Evolutionary conservation across 2,329 filamentous ascomycete species (phyloP), one percentile per base, ranked within the genome.

Genomic region (Microdochium trichocladiopsis): DNA sequence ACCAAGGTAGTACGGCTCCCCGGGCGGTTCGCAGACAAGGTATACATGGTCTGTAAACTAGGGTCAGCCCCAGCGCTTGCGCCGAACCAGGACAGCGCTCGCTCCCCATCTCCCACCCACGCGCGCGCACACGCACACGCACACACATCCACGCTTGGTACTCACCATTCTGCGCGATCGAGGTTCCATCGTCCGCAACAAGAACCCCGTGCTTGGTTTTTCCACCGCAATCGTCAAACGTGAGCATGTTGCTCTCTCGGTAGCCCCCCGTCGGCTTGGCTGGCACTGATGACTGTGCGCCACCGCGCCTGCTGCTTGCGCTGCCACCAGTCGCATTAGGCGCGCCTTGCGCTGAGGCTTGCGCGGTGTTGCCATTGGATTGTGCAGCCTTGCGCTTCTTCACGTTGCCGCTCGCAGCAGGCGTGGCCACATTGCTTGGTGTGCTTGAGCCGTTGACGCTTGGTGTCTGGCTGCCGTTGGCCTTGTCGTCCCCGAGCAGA

Each of bases 1-100:
- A 57, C 89, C 94, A 58, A 99, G 77, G 69, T 99, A 99, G 73
- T 99, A 99, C 52, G 94, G 94, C 72, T 99, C 94, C 51, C 94
- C 94, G 16, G 94, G 94, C 50, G 94, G 94, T 71, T 99, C 94
- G 72, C 92, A 97, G 57, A 99, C 88, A 57, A 97, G 83, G 76
- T 97, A 99, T 60, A 96, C 90, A 74, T 97, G 79, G 71, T 83
- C 80, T 84, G 69, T 61, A 57, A n/a, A 53, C 47, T 61, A 57
- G 50, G 50, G 58, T 64, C 56, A 65, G 67, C 68, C 65, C 69
- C 58, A 51, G 48, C 52, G 47, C 52, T 50, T 49, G 28, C 47
- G 18, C 54, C 36, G 49, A 41, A 47, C 23, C 48, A 37, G 47
- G 12, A 21, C 23, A 23, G 50, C 41, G n/a, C 25, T 25, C 23